Base-by-base conservation (phyloP, 352 stramenopile genomes). In the Phytophthora chlamydospora region DNA sequence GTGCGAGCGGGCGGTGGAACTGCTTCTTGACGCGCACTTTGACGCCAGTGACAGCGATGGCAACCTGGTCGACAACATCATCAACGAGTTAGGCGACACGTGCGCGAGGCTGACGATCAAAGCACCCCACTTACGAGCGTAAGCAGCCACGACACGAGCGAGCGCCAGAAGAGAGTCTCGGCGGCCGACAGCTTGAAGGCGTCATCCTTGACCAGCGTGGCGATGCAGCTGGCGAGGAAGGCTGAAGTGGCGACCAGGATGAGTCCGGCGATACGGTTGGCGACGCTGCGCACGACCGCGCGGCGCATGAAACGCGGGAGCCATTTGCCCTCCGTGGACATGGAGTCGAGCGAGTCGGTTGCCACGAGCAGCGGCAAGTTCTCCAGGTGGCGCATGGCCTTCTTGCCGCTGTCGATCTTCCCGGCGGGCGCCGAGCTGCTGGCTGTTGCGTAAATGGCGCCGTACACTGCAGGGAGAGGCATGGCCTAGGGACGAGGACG, bases 141-240 rank as follows among this genome's bases (percentile, higher is more conserved):
- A 33, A 89, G 50, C 10, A 88, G 4, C 73, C 63, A 87, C 11
- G 76, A 75, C 11, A 85, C 70, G 34, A 83, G 55, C 5, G 75
- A 83, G 12, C 77, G 78, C 80, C 80, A 92, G 55, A 89, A 92
- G 44, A 90, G 64, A 16, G 66, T 80, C 56, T 92, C 80, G 56
- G 88, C 80, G 12, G 73, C 71, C 33, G 78, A 65, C 56, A 92
- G 68, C n/a, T 72, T 74, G 34, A 75, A 66, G 9, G 69, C 65
- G 34, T 68, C 71, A 33, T 76, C 78, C 57, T 89, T 88, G 65
- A 85, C 68, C n/a, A 89, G 65, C 12, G 69, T 75, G 19, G 78
- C 75, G 49, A 89, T 78, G 50, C 85, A 70, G 38, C 80, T 90
- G 54, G 78, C 77, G 39, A 81, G 69, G 50, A 90, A 68, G 12